Conservation (phyloP, 352 stramenopile genomes). For the Phytophthora chlamydospora region DNA sequence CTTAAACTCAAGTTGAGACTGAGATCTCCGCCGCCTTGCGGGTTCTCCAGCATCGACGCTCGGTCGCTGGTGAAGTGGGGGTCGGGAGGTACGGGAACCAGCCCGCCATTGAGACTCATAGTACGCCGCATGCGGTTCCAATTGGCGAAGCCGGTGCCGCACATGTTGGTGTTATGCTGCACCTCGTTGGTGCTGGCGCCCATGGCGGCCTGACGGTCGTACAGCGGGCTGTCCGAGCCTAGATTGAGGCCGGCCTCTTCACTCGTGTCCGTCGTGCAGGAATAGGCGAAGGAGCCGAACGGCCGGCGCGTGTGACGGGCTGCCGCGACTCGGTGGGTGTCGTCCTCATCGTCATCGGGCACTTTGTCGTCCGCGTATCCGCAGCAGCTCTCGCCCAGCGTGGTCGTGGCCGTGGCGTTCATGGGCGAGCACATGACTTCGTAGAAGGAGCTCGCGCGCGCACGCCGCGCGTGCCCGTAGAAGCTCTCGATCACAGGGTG, state of each 20-base stretch:
- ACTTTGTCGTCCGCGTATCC: conserved; percentile 44
- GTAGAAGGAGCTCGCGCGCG: conserved; percentile 75
- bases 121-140: conserved; percentile 56
- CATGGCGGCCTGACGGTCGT: conserved; percentile 25
- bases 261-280: conserved; percentile 73
- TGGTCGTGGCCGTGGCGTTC: conserved; percentile 60
- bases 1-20: conserved; percentile 31
- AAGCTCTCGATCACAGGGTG: conserved; percentile 85
- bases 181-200: not conserved
- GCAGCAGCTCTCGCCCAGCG: conserved; percentile 62
- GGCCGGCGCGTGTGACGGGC: conserved; percentile 23
- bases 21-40: conserved; percentile 35
- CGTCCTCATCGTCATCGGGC: conserved; percentile 21
- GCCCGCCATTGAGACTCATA: conserved; percentile 30
- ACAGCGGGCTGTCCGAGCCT: conserved; percentile 27
- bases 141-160: conserved; percentile 39
- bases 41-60: conserved; percentile 39
- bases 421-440: conserved; percentile 86
- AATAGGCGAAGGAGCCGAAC: conserved; percentile 70
- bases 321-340: conserved; percentile 1
- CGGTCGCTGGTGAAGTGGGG: conserved; percentile 21
- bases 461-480: conserved; percentile 57
- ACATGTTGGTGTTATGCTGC: conserved; percentile 4
- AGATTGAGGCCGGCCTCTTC: conserved; percentile 43
- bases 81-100: conserved; percentile 50